Base-by-base conservation (phyloP, 2,329 filamentous ascomycete genomes). In the Calonectria fujianensis region DNA sequence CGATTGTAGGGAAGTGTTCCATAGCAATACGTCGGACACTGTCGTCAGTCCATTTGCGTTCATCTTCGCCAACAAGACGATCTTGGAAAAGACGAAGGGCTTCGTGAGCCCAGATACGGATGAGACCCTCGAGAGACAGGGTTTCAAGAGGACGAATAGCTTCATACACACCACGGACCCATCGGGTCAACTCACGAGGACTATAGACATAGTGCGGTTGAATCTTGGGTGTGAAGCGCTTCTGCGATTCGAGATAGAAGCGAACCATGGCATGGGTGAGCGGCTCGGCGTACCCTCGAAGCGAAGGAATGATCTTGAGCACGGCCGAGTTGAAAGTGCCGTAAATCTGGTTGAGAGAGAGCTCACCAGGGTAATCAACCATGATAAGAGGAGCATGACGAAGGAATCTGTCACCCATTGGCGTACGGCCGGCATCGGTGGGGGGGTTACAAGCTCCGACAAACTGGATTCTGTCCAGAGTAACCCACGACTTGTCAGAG, bases 191-290 rank as follows among this genome's bases (percentile, higher is more conserved):
- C 84, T 99, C 97, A 93, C 97, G 95, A 83, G 97, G 97, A 85
- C 96, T 98, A 91, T 99, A 99, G 59, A 99, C 96, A 84, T 99
- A 99, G 84, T 99, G 97, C 0, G 97, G 97, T 83, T 99, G 97
- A 51, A 98, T 98, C 86, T 98, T 94, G 9, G 97, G 94, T 13
- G 97, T 99, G 83, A 99, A 99, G 68, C 94, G 92, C 82, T 95
- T 91, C 85, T 99, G 97, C 14, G 97, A 99, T 83, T 98, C 95
- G 35, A 97, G 88, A 82, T 98, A 99, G 82, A 99, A 94, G 79
- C 95, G 94, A 52, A 99, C 97, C 97, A 99, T 99, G 27, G 97
- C 95, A 82, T 96, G 96, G 0, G 97, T 99, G 75, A 99, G 92
- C 16, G 96, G 91, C 73, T 98, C 97, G 0, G 97, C 93, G 84